Base-by-base conservation (phyloP, 768 basidiomycete genomes). In the Boletus eberwhitei region DNA sequence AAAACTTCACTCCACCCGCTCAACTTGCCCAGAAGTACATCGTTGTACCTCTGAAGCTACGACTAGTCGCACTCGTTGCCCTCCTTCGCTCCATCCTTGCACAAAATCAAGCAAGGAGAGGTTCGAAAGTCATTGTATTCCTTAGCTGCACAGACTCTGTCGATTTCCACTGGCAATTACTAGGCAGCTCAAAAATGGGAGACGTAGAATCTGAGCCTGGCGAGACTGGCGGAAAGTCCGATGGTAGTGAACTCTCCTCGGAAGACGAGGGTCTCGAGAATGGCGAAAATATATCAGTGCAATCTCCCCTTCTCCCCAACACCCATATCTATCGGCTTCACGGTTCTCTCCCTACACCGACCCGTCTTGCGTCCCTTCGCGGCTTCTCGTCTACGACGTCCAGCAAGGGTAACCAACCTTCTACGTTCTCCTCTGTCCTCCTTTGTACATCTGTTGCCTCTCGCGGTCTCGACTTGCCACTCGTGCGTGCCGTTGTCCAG, bases 361-460 rank as follows among this genome's bases (percentile, higher is more conserved):
- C 81, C 14, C 93, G 97, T 60, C 79, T 90, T 24, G 82, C 87
- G 6, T 90, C 93, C 3, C 75, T 99, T n/a, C 84, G 82, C 12
- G 84, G 82, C 2, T 99, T 98, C 72, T 82, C 92, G 34, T 77
- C 77, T 36, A 65, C 62, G 48, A 61, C 71, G 7, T 61, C 71
- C 17, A 54, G 66, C 5, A 76, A 72, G 49, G 49, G 57, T n/a
- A 66, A 62, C 62, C 60, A 52, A 55, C 59, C 67, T 58, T 60
- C 59, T 34, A 62, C 73, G 4, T 69, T 73, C 0, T 80, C 84
- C 5, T 86, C 94, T 2, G 80, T 99, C 46, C 79, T 99, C 5
- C 79, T 98, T 42, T 98, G 95, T 69, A 99, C 97, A 1, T 96
- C 93, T 9, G 95, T 99, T 48, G 97, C 97, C 3, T 94, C 97